Evolutionary conservation across 2,329 filamentous ascomycete species (phyloP).

Genomic region (Pyrenophora graminea): DNA sequence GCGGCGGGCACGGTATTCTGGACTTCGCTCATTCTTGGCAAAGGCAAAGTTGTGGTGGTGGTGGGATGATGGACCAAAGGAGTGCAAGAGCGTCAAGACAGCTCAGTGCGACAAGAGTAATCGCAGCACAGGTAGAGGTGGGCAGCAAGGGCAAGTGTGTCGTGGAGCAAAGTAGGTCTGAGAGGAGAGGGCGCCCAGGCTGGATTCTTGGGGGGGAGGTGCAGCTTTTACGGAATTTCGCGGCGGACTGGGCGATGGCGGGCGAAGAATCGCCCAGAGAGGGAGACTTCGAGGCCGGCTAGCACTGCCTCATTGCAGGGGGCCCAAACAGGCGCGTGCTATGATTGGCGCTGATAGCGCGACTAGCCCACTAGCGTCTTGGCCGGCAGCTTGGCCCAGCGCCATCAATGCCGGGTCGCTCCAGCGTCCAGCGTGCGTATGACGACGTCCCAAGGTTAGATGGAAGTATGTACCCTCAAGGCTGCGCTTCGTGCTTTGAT

Average conservation of each 20-base stretch:
- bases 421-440: neutral
- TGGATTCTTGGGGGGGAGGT: conserved; percentile 10
- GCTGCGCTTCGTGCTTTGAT: no score
- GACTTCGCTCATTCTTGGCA: conserved; percentile 25
- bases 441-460: neutral
- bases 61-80: neutral
- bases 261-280: conserved; percentile 11
- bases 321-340: no score
- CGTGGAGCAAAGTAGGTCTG: conserved; percentile 8
- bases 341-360: neutral
- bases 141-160: conserved; percentile 5
- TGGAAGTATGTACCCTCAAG: no score
- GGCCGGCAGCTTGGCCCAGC: conserved; percentile 1
- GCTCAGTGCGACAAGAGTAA: conserved; percentile 5
- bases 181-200: conserved; percentile 13
- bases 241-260: conserved; percentile 6
- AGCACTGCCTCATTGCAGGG: neutral
- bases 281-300: conserved; percentile 2
- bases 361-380: neutral
- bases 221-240: neutral
- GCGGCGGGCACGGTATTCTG: conserved; percentile 29
- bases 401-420: neutral
- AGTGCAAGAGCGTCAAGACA: neutral
- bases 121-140: neutral
- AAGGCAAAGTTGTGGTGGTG: neutral